Evolutionary conservation across 2,329 filamentous ascomycete species (phyloP), one percentile per base, ranked within the genome.

Genomic region (Penicillium crustosum): DNA sequence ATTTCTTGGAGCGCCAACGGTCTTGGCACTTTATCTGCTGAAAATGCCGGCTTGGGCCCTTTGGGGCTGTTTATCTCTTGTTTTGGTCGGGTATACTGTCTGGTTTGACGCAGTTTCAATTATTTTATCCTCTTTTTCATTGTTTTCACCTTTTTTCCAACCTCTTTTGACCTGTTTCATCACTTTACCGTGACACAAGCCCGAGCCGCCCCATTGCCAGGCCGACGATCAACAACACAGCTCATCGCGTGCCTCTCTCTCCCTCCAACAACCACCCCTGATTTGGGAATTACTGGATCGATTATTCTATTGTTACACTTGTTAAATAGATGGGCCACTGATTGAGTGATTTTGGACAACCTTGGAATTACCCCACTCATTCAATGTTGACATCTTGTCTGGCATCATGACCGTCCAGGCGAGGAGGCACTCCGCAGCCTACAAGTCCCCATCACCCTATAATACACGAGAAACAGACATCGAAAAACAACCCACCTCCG

Each of bases 351-450:
- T 55, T 45, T 44, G 48, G 31, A 38, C 50, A 38, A 39, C 36
- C 36, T 39, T 39, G n/a, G 36, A 39, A 43, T 21, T 35, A 39
- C 31, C 57, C 39, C 41, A 25, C 36, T 61, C 38, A 23, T 61
- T 65, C 60, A 57, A 70, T 71, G 66, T 62, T 63, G 59, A 62
- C 41, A 42, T 59, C 44, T 54, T 55, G 38, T 57, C 48, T 42
- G 44, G 42, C 53, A 68, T 52, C 62, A 74, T 74, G 72, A 68
- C 68, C 47, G 65, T 66, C 52, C 70, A 68, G 61, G 65, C 63
- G 57, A 70, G 67, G 67, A 67, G 70, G 63, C 63, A 64, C 54
- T 69, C 68, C 62, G 63, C 67, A 27, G 62, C 68, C 6, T 65
- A 69, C 56, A 66, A 67, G 53, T 53, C 65, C 59, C 59, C 61